Evolutionary conservation across 805 yeast species (phyloP), one percentile per base, ranked within the genome.

Genomic region (Clavispora asparagi): DNA sequence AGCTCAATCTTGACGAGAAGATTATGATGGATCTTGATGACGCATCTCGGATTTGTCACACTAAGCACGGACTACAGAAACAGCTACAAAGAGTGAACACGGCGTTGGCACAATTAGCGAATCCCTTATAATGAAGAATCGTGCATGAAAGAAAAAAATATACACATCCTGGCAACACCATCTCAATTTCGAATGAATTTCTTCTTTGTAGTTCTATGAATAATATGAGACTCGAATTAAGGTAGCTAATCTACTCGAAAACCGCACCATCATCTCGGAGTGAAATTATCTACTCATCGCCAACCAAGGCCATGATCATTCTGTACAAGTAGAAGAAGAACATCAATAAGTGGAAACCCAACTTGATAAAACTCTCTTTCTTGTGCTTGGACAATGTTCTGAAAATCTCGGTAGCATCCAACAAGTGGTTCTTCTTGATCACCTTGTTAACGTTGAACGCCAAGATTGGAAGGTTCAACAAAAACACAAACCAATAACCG

Each of bases 331-430:
- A 92, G 77, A 79, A 90, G 85, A 94, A 92, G 80, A 94, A 94
- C 85, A 92, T 74, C 61, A 88, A 68, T 59, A 92, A 77, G 65
- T 89, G 92, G 80, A 88, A 90, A 10, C 94, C 97, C 58, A 94
- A 79, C 68, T 92, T 92, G 65, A 87, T 70, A 64, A 91, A 90
- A 50, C 89, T 79, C 71, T 91, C 98, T 67, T 85, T 86, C 80
- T 94, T 92, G 74, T 91, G 96, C 63, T 85, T 87, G 58, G 88
- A 79, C 62, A 92, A 79, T 37, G 97, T 91, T 74, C 98, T 82
- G 73, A 94, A 94, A 60, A 92, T 94, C 68, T 92, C 97, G 39
- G 99, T 92, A 48, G 98, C 98, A 67, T 94, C 99, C 65, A 91
- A 81, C 53, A 87, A 73, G 64, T 92, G 91, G 64, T 83, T 82